phyloP scores from a whole-genome alignment of 495 filamentous ascomycete species.

The Penicillium antarcticum region DNA sequence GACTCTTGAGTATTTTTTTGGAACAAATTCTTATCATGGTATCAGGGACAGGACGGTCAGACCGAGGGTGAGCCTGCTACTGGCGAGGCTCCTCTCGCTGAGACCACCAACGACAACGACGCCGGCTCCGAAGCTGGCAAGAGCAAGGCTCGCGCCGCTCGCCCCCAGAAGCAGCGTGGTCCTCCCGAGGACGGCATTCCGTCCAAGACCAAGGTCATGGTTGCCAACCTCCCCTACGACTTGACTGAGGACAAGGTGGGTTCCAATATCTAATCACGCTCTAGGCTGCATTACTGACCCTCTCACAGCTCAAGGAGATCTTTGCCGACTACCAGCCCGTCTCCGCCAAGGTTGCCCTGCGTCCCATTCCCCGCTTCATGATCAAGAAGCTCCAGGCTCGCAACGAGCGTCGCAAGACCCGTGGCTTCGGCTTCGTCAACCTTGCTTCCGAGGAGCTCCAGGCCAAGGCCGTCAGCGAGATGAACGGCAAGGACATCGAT shows the following conservation, averaged over 20 bases:
- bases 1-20: neutral
- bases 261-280: neutral
- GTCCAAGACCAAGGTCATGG: slow-evolving; percentile 99
- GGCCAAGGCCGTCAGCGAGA: slow-evolving; percentile 93
- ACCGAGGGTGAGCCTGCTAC: slow-evolving; percentile 45
- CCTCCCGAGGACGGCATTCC: slow-evolving; percentile 97
- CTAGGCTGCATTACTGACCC: slow-evolving; percentile 11
- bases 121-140: slow-evolving; percentile 46
- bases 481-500: slow-evolving; percentile 98
- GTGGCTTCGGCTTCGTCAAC: slow-evolving; percentile 97
- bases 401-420: slow-evolving; percentile 97
- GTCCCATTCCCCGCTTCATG: slow-evolving; percentile 99
- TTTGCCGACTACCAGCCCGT: slow-evolving; percentile 85
- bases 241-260: slow-evolving; percentile 92
- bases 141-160: slow-evolving; percentile 45
- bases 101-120: slow-evolving; percentile 59
- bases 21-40: slow-evolving; percentile 4
- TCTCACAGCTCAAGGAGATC: slow-evolving; percentile 83
- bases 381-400: slow-evolving; percentile 98
- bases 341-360: slow-evolving; percentile 96
- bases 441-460: slow-evolving; percentile 92
- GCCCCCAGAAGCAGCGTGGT: slow-evolving; percentile 70
- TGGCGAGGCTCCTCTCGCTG: slow-evolving; percentile 53
- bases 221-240: slow-evolving; percentile 97
- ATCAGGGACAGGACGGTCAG: slow-evolving; percentile 28